Conservation (phyloP, 495 filamentous ascomycete species). For the Penicillium waksmanii region DNA sequence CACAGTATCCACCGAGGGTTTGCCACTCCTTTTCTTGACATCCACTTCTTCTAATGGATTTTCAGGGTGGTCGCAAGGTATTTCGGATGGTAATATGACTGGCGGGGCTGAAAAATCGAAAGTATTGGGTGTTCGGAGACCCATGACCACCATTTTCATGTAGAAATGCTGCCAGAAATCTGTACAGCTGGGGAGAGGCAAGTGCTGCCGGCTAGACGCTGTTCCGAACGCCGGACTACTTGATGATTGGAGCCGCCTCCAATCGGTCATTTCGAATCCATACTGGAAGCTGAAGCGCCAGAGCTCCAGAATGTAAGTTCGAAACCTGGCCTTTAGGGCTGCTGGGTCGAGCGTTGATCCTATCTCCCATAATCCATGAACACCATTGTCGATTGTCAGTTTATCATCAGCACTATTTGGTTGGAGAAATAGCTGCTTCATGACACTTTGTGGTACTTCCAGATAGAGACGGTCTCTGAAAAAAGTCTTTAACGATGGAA, state of each 20-base stretch:
- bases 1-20: neutral
- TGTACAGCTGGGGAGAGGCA: neutral
- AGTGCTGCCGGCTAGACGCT: neutral
- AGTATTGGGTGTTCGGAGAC: neutral
- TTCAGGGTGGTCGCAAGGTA: neutral
- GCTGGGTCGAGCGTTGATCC: neutral
- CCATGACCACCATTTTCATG: neutral
- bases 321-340: neutral
- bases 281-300: constrained; percentile 19
- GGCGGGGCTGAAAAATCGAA: neutral
- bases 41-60: neutral
- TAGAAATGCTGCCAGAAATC: neutral
- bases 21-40: neutral
- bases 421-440: constrained; percentile 8
- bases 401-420: neutral
- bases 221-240: neutral
- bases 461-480: constrained; percentile 15
- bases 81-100: neutral
- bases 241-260: neutral
- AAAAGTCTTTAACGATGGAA: constrained; percentile 16
- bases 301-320: constrained; percentile 1
- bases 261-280: constrained; percentile 12
- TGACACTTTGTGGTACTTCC: constrained; percentile 12
- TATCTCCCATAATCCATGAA: constrained; percentile 1
- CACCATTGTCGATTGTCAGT: constrained; percentile 7